Percentiles rank a stretch among this genome's conserved stretches.
Evolutionary conservation across 495 filamentous ascomycete species (phyloP).

Genomic region (Daldinia decipiens): DNA sequence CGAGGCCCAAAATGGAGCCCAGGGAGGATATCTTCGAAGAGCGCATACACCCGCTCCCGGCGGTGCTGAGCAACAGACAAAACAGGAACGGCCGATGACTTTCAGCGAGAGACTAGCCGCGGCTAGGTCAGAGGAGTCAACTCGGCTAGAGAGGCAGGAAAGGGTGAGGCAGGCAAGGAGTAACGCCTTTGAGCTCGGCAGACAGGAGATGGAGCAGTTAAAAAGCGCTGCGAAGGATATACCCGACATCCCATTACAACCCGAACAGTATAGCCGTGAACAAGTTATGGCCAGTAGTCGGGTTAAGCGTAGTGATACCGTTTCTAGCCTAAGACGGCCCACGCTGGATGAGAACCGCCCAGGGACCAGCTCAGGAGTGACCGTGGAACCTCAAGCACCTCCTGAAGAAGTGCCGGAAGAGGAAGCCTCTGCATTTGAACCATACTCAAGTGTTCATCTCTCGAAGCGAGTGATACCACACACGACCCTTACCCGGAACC

Average conservation of each 20-base stretch:
- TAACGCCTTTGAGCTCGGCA: slow-evolving; percentile 75
- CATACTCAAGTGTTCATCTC: slow-evolving; percentile 86
- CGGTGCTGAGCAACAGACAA: slow-evolving; percentile 24
- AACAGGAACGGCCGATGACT: slow-evolving; percentile 65
- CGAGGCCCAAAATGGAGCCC: slow-evolving; percentile 43
- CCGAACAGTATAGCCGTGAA: slow-evolving; percentile 67
- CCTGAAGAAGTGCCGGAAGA: slow-evolving; percentile 50
- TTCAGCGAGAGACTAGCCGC: slow-evolving; percentile 91
- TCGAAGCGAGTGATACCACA: slow-evolving; percentile 89
- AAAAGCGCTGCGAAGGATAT: slow-evolving; percentile 69
- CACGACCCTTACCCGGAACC: slow-evolving; percentile 74
- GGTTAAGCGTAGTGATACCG: slow-evolving; percentile 63
- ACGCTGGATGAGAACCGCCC: slow-evolving; percentile 28
- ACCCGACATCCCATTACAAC: slow-evolving; percentile 57
- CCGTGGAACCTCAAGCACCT: slow-evolving; percentile 30
- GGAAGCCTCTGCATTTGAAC: slow-evolving; percentile 71
- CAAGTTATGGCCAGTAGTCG: slow-evolving; percentile 66
- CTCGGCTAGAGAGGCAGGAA: slow-evolving; percentile 63
- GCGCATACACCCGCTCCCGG: slow-evolving; percentile 50
- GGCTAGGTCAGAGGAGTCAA: slow-evolving; percentile 65
- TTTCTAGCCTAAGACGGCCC: slow-evolving; percentile 54
- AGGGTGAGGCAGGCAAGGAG: slow-evolving; percentile 69
- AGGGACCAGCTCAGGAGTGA: slow-evolving; percentile 24
- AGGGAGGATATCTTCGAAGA: slow-evolving; percentile 57
- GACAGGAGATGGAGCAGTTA: slow-evolving; percentile 71